Conservation (phyloP, 345 rosid genomes). For the Reutealis trisperma region DNA sequence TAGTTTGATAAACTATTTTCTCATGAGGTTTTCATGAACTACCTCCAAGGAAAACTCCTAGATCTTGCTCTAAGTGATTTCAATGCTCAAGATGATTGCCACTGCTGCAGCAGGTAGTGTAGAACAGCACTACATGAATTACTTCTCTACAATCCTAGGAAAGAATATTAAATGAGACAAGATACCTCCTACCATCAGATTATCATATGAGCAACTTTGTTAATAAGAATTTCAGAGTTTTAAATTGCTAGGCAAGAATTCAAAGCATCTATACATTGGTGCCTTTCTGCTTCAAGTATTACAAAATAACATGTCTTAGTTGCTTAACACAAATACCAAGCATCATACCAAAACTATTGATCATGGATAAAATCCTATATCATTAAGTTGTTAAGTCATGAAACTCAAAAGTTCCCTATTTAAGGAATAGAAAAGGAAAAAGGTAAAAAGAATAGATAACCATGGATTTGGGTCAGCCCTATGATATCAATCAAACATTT, state of each 20-base stretch:
- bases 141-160: not conserved
- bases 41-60: not conserved
- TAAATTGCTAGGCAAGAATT: not conserved
- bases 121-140: not conserved
- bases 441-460: not conserved
- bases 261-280: not conserved
- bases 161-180: conserved; percentile 8
- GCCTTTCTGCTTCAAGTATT: not conserved
- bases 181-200: not conserved
- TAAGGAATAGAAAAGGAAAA: not conserved
- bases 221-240: not conserved
- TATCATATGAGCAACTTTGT: not conserved
- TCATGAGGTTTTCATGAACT: not conserved
- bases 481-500: not conserved
- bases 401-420: not conserved
- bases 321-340: conserved; percentile 3
- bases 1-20: not conserved
- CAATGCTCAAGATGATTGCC: not conserved
- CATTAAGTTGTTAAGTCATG: not conserved
- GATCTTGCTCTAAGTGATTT: too few species aligned
- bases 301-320: not conserved
- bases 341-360: not conserved
- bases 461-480: not conserved
- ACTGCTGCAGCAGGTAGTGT: not conserved
- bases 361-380: not conserved